phyloP scores from a whole-genome alignment of 163 green algal genomes.

The Coccomyxa subellipsoidea region DNA sequence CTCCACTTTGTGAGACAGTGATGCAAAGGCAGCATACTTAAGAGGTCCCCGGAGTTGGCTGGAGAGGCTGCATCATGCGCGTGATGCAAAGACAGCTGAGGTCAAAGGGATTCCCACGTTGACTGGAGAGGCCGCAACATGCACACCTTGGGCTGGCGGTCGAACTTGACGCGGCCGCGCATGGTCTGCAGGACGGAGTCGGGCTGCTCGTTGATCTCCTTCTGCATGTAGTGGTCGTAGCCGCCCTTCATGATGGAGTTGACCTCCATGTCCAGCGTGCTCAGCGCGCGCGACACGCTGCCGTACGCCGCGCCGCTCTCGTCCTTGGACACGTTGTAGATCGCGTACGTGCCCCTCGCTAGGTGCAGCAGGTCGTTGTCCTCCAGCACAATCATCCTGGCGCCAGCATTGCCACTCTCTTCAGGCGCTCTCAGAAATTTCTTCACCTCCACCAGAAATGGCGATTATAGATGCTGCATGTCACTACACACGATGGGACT shows the following conservation, averaged over 20 bases:
- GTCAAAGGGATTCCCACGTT: too few relatives aligned
- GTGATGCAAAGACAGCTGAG: too few relatives aligned
- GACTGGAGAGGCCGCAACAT: too few relatives aligned
- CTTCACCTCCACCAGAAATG: too few relatives aligned
- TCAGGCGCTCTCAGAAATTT: neutral
- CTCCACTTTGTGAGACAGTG: too few relatives aligned
- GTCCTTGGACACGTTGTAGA: constrained; percentile 73
- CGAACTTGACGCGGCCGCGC: constrained; percentile 67
- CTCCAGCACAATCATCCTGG: constrained; percentile 90
- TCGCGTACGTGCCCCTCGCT: constrained; percentile 63
- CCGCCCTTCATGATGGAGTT: constrained; percentile 84
- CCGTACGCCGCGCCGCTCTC: constrained; percentile 1
- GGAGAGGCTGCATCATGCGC: too few relatives aligned
- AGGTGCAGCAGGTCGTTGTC: constrained; percentile 94
- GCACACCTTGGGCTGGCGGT: neutral
- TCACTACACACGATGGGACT: too few relatives aligned
- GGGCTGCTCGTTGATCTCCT: constrained; percentile 95
- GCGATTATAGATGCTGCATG: too few relatives aligned
- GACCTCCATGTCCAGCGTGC: constrained; percentile 92
- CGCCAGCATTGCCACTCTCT: neutral
- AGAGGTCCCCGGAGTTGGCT: too few relatives aligned
- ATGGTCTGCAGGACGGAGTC: constrained; percentile 83
- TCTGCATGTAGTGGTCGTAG: constrained; percentile 98
- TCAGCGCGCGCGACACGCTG: constrained; percentile 75
- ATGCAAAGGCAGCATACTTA: too few relatives aligned